phyloP scores from a whole-genome alignment of 345 rosid species.

The Bruguiera parviflora region DNA sequence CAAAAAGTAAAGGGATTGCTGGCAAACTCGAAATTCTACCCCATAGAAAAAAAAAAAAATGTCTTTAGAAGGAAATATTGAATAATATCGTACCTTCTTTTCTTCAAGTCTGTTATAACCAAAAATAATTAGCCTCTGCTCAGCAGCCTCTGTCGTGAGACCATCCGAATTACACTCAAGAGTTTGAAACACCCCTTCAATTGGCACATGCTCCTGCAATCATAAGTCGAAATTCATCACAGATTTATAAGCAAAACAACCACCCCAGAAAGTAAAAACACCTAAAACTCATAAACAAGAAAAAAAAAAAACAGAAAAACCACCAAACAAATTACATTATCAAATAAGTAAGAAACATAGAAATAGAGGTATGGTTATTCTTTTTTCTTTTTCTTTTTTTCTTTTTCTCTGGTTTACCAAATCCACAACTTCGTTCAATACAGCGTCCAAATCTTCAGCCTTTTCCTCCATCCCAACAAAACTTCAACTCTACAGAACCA shows the following conservation, averaged over 20 bases:
- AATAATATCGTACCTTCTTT: constrained; percentile 37
- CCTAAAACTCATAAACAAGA: neutral
- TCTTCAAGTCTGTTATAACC: constrained; percentile 68
- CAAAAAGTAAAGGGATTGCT: too few relatives aligned
- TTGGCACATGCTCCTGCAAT: constrained; percentile 57
- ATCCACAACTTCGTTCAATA: constrained; percentile 66
- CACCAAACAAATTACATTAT: too few relatives aligned
- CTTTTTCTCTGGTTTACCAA: constrained; percentile 37
- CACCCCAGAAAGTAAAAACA: constrained; percentile 8
- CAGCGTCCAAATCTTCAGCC: constrained; percentile 53
- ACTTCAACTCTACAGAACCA: constrained; percentile 9
- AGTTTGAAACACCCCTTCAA: constrained; percentile 63
- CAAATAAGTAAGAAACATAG: constrained; percentile 1
- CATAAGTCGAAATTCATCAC: constrained; percentile 21
- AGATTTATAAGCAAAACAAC: constrained; percentile 9
- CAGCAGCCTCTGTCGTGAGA: constrained; percentile 53
- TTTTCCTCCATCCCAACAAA: constrained; percentile 38
- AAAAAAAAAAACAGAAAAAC: neutral
- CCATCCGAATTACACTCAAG: constrained; percentile 53
- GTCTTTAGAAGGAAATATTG: neutral
- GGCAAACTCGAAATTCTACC: neutral
- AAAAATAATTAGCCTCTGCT: constrained; percentile 52
- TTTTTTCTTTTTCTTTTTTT: too few relatives aligned
- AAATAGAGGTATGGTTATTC: constrained; percentile 15
- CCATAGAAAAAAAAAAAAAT: too few relatives aligned